Percentiles rank a stretch among this genome's conserved stretches.
Evolutionary conservation across 768 basidiomycete genomes (phyloP).

Genomic region (Suillus paluster): DNA sequence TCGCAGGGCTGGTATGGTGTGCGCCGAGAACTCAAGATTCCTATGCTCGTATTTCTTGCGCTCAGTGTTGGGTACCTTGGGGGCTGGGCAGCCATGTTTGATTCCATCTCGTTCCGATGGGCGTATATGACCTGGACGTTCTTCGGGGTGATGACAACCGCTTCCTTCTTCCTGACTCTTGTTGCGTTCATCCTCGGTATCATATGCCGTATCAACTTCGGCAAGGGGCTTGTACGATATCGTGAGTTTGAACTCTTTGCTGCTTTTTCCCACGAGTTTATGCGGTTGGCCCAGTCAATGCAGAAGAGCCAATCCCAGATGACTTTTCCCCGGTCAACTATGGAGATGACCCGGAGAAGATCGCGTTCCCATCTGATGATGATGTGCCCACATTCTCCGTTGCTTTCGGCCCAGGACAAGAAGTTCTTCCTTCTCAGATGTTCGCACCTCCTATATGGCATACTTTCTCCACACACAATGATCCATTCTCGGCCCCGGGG

Average conservation of each 20-base stretch:
- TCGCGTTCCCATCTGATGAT: conserved; percentile 62
- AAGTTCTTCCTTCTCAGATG: conserved; percentile 43
- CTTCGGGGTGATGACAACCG: conserved; percentile 65
- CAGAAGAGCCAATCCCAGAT: conserved; percentile 52
- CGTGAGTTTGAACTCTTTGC: conserved; percentile 46
- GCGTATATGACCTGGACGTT: conserved; percentile 75
- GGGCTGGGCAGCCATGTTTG: conserved; percentile 77
- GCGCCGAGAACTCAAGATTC: conserved; percentile 62
- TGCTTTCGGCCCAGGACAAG: conserved; percentile 36
- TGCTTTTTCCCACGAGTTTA: conserved; percentile 8
- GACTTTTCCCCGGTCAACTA: conserved; percentile 40
- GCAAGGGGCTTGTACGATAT: conserved; percentile 70
- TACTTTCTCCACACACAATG: conserved; percentile 24
- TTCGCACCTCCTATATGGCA: conserved; percentile 32
- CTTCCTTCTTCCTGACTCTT: conserved; percentile 61
- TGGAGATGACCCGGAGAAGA: conserved; percentile 53
- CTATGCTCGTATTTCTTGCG: conserved; percentile 66
- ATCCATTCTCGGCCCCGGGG: not conserved
- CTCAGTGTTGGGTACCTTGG: conserved; percentile 64
- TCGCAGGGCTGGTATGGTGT: conserved; percentile 76
- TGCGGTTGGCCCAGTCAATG: conserved; percentile 48
- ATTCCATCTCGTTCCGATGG: conserved; percentile 74
- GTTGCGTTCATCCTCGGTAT: conserved; percentile 63
- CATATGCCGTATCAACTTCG: conserved; percentile 75
- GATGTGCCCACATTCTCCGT: conserved; percentile 60